Conservation (phyloP, 2,329 filamentous ascomycete genomes). For the Sphaerostilbella broomeana region DNA sequence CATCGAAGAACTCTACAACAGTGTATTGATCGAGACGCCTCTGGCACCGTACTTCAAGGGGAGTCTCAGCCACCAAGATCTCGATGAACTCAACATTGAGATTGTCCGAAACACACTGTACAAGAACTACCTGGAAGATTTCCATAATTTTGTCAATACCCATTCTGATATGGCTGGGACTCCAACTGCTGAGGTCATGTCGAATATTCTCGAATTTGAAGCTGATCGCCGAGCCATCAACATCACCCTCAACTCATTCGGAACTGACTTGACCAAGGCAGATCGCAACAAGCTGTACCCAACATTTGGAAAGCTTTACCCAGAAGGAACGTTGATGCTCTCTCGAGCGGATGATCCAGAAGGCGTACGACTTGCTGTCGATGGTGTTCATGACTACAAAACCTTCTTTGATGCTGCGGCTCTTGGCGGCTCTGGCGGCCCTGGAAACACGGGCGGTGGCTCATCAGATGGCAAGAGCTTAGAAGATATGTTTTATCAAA, state of each 20-base stretch:
- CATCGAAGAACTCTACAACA: conserved; percentile 98
- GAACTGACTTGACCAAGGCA: conserved; percentile 87
- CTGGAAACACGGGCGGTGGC: conserved; percentile 79
- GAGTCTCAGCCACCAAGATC: conserved; percentile 88
- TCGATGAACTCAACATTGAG: conserved; percentile 98
- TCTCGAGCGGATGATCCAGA: conserved; percentile 92
- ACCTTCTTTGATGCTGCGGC: conserved; percentile 89
- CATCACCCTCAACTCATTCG: conserved; percentile 97
- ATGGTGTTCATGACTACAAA: conserved; percentile 91
- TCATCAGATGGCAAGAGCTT: conserved; percentile 79
- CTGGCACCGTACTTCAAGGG: conserved; percentile 97
- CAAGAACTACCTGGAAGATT: conserved; percentile 99
- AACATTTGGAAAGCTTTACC: conserved; percentile 81
- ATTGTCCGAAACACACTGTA: conserved; percentile 98
- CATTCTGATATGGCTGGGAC: conserved; percentile 81
- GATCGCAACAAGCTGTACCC: conserved; percentile 97
- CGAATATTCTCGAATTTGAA: conserved; percentile 92
- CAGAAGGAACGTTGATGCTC: conserved; percentile 91
- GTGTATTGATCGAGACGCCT: conserved; percentile 92
- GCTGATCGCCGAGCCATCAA: conserved; percentile 96
- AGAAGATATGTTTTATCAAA: conserved; percentile 98
- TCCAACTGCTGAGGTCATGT: conserved; percentile 90
- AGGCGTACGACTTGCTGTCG: conserved; percentile 86
- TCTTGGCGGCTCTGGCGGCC: conserved; percentile 61
- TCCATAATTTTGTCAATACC: conserved; percentile 88